A percentile compares a stretch with the other conserved stretches of the same genome.
These are phyloP conservation scores for Ceratocystis ficicola DNA, from an alignment of 2,329 filamentous ascomycete genomes.

Conservation along the genomic window DNA sequence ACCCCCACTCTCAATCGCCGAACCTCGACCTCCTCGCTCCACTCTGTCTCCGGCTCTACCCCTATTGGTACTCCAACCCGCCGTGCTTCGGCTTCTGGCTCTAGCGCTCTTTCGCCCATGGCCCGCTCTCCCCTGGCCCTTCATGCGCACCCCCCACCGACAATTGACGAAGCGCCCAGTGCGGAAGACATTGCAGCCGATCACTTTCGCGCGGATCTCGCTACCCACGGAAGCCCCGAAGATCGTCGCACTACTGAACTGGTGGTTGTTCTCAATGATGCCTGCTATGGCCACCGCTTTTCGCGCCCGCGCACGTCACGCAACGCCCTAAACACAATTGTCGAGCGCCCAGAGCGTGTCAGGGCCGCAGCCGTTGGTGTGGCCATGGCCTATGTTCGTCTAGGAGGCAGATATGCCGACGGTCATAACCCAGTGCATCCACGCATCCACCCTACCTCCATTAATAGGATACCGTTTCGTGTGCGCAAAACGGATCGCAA, in stretches of 20 bases:
- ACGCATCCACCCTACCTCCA: slow-evolving; percentile 40
- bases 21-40: slow-evolving; percentile 46
- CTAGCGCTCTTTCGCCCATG: slow-evolving; percentile 36
- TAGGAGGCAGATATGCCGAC: slow-evolving; percentile 67
- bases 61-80: slow-evolving; percentile 16
- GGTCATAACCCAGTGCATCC: slow-evolving; percentile 58
- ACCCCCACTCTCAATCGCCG: slow-evolving; percentile 44
- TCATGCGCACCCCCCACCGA: slow-evolving; percentile 23
- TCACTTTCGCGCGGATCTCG: slow-evolving; percentile 59
- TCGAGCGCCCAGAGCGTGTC: slow-evolving; percentile 85
- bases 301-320: slow-evolving; percentile 69
- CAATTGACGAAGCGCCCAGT: slow-evolving; percentile 33
- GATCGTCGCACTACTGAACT: slow-evolving; percentile 44
- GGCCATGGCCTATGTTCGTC: slow-evolving; percentile 76
- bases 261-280: slow-evolving; percentile 78
- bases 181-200: slow-evolving; percentile 49
- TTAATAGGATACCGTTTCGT: slow-evolving; percentile 60
- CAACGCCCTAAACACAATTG: slow-evolving; percentile 61
- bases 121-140: slow-evolving; percentile 30
- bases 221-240: slow-evolving; percentile 43
- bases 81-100: slow-evolving; percentile 29
- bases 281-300: slow-evolving; percentile 88
- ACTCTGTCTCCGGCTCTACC: slow-evolving; percentile 34
- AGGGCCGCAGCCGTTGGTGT: slow-evolving; percentile 73
- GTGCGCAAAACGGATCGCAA: slow-evolving; percentile 69